A percentile compares a stretch with the other conserved stretches of the same genome.
Evolutionary conservation across 2,329 filamentous ascomycete species (phyloP).

Genomic region (Microsporum ferrugineum): DNA sequence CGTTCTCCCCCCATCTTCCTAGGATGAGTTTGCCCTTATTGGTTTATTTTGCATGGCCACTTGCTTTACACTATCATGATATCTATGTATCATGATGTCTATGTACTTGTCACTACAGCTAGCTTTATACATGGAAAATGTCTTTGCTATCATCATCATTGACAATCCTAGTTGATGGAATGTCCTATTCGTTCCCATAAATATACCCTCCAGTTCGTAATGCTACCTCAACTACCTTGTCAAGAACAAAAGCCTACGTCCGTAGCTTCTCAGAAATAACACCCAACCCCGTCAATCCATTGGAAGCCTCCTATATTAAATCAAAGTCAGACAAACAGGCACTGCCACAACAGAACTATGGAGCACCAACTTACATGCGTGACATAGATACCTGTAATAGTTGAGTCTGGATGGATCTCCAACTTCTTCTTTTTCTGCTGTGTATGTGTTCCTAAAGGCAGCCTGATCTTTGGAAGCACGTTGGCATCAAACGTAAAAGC

Average conservation of each 20-base stretch:
- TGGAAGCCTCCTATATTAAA: not conserved
- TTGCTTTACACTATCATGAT: too few relatives aligned
- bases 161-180: too few relatives aligned
- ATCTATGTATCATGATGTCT: too few relatives aligned
- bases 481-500: constrained; percentile 16
- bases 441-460: constrained; percentile 7
- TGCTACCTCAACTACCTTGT: too few relatives aligned
- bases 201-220: not conserved
- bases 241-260: too few relatives aligned
- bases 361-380: constrained; percentile 14
- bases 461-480: constrained; percentile 12
- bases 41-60: too few relatives aligned
- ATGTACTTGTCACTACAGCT: not conserved
- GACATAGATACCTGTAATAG: constrained; percentile 17
- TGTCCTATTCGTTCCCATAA: not conserved
- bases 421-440: constrained; percentile 10
- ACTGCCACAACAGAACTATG: not conserved
- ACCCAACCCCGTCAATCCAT: not conserved
- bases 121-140: not conserved
- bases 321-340: not conserved
- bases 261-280: constrained; percentile 1
- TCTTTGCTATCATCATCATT: too few relatives aligned
- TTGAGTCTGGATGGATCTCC: constrained; percentile 10
- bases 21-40: not conserved
- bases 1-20: not conserved